Evolutionary conservation across 2,329 filamentous ascomycete species (phyloP).

Genomic region (Penicillium freii): DNA sequence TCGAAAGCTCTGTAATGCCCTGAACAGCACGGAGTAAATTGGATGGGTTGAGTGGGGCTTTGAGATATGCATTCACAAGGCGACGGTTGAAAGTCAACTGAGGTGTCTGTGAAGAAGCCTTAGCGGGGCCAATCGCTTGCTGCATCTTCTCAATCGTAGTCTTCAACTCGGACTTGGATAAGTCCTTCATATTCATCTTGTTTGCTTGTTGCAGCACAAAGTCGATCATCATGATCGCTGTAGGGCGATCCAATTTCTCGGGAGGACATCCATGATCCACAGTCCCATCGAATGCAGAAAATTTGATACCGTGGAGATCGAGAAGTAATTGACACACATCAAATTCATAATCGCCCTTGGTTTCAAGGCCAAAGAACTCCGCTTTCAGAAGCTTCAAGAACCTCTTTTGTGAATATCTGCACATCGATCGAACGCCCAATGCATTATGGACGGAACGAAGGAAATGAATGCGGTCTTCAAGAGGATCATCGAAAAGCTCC

Average conservation of each 20-base stretch:
- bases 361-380: conserved; percentile 73
- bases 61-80: conserved; percentile 76
- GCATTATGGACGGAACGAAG: conserved; percentile 79
- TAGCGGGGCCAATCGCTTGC: conserved; percentile 73
- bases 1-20: conserved; percentile 72
- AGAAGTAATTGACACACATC: conserved; percentile 83
- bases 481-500: conserved; percentile 62
- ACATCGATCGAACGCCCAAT: conserved; percentile 78
- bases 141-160: conserved; percentile 91
- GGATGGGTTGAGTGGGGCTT: conserved; percentile 77
- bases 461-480: conserved; percentile 74
- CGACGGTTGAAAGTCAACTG: conserved; percentile 85
- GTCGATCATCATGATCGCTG: conserved; percentile 77
- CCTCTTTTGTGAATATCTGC: conserved; percentile 78
- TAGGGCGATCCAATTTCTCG: conserved; percentile 75
- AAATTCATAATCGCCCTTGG: conserved; percentile 77
- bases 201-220: conserved; percentile 78
- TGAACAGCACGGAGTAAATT: conserved; percentile 76
- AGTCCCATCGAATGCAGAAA: conserved; percentile 66
- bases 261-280: conserved; percentile 76
- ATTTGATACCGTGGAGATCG: conserved; percentile 78
- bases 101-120: conserved; percentile 71
- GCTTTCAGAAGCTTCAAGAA: conserved; percentile 87
- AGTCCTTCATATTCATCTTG: conserved; percentile 82
- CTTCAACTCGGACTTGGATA: conserved; percentile 88